Evolutionary conservation across 2,329 filamentous ascomycete genomes (phyloP).

Genomic region (Aspergillus fructus): DNA sequence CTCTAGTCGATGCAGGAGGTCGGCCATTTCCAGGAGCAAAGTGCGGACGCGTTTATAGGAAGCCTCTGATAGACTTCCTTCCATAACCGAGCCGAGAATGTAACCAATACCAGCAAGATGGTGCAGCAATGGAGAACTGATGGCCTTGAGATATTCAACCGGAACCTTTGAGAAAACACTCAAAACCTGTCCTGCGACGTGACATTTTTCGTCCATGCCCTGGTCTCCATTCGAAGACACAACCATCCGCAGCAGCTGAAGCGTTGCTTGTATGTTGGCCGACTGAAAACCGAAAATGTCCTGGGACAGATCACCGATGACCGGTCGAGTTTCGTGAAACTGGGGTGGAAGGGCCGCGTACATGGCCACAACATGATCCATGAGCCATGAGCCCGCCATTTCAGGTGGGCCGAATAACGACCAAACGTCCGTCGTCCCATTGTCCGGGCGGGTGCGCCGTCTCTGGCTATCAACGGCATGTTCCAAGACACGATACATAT

Average conservation of each 20-base stretch:
- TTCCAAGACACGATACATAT: constrained; percentile 3
- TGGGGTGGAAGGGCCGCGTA: constrained; percentile 1
- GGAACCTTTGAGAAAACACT: constrained; percentile 5
- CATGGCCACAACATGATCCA: constrained; percentile 1
- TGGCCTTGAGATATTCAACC: constrained; percentile 1
- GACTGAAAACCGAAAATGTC: constrained; percentile 7
- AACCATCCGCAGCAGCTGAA: constrained; percentile 5
- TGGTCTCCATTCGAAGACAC: constrained; percentile 3
- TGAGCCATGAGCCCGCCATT: not conserved
- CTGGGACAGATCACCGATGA: not conserved
- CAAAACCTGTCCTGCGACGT: constrained; percentile 1
- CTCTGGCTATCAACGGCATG: not conserved
- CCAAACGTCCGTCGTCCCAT: not conserved
- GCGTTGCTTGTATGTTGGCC: constrained; percentile 5
- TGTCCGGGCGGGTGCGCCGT: not conserved
- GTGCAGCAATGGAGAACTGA: constrained; percentile 4
- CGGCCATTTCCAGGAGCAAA: constrained; percentile 4
- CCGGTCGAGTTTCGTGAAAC: not conserved
- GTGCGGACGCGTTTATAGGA: not conserved
- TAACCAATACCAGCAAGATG: constrained; percentile 3
- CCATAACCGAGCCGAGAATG: constrained; percentile 4
- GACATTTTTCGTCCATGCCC: not conserved
- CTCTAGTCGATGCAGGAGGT: constrained; percentile 3
- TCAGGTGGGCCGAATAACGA: not conserved
- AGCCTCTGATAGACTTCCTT: not conserved